A percentile compares a stretch with the other conserved stretches of the same genome.
Evolutionary conservation across 345 rosid genomes (phyloP).

Genomic region (Diplotaxis tenuifolia): DNA sequence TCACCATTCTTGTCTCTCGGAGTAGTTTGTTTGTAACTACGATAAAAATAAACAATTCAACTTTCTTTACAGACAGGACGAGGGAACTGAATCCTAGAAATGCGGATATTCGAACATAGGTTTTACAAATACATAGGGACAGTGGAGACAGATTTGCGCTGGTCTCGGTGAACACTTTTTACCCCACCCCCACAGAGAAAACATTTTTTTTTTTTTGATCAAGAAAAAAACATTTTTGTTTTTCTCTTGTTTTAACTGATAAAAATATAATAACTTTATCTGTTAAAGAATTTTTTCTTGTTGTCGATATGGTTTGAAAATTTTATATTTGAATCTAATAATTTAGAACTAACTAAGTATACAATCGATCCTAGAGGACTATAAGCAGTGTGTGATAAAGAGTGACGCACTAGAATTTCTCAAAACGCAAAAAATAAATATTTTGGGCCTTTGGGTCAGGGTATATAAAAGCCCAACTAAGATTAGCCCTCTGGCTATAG

Average conservation of each 20-base stretch:
- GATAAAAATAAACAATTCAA: neutral
- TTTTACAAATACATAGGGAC: constrained; percentile 10
- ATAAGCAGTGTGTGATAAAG: neutral
- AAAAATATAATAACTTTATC: neutral
- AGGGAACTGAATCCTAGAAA: constrained; percentile 34
- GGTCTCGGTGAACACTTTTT: constrained; percentile 32
- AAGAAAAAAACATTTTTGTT: neutral
- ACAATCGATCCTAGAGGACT: neutral
- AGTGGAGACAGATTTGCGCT: constrained; percentile 35
- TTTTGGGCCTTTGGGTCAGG: neutral
- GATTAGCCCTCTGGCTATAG: no score
- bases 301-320: no score
- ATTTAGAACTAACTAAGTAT: no score
- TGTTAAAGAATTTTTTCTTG: neutral
- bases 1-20: constrained; percentile 11
- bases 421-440: neutral
- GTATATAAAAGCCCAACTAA: neutral
- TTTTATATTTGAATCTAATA: no score
- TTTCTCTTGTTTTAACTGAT: no score
- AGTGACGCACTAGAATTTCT: neutral
- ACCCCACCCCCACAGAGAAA: no score
- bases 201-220: no score
- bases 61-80: neutral
- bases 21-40: constrained; percentile 4
- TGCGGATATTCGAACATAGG: constrained; percentile 26